Conservation (phyloP, 78 protist species). For the Dictyostelium discoideum region DNA sequence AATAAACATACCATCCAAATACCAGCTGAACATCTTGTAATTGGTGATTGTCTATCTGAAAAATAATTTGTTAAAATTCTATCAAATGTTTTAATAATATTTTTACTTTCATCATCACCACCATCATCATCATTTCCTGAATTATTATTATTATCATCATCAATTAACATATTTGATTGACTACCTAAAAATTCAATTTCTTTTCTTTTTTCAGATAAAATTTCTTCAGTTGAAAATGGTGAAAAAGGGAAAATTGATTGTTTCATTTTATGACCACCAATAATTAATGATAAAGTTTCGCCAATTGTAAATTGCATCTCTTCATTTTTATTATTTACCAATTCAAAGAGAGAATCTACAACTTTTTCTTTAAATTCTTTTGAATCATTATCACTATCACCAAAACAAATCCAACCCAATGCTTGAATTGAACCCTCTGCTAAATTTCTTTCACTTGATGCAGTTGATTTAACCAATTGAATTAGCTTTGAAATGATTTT, state of each 20-base stretch:
- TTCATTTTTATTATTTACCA: slow-evolving; percentile 72
- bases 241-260: slow-evolving; percentile 50
- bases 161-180: background rate
- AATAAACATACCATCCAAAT: slow-evolving; percentile 76
- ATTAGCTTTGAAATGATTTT: background rate
- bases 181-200: slow-evolving; percentile 6
- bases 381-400: background rate
- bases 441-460: slow-evolving; percentile 24
- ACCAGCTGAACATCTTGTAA: slow-evolving; percentile 80
- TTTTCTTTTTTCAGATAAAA: background rate
- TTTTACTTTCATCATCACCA: background rate
- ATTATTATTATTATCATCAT: background rate
- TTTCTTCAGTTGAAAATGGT: slow-evolving; percentile 58
- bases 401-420: slow-evolving; percentile 52
- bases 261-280: slow-evolving; percentile 44
- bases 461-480: background rate
- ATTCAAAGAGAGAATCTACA: slow-evolving; percentile 57
- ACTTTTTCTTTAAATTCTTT: background rate
- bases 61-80: slow-evolving; percentile 52
- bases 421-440: slow-evolving; percentile 19
- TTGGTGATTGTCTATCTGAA: slow-evolving; percentile 80
- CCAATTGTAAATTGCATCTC: slow-evolving; percentile 72
- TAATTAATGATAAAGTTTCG: slow-evolving; percentile 38
- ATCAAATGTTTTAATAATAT: slow-evolving; percentile 1
- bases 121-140: background rate